Conservation (phyloP, 2,329 filamentous ascomycete species). For the Cercospora beticola region DNA sequence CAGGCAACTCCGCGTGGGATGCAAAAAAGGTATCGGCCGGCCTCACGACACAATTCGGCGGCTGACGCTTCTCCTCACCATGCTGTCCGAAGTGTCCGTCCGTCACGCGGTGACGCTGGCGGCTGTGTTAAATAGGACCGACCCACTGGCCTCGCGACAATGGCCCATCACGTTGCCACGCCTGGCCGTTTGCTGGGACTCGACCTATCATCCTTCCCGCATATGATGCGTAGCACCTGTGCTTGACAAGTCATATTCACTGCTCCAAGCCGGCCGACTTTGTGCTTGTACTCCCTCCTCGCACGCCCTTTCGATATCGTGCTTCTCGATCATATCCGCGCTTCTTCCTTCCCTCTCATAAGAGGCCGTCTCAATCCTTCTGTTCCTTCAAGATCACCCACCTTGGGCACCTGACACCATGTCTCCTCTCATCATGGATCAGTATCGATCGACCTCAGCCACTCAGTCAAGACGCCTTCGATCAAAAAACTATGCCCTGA, state of each 20-base stretch:
- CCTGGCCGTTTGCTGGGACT: conserved; percentile 9
- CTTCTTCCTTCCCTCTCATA: background rate
- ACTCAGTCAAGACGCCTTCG: conserved; percentile 23
- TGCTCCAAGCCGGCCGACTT: conserved; percentile 9
- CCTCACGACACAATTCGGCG: background rate
- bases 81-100: background rate
- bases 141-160: conserved; percentile 20
- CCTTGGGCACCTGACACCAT: background rate
- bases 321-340: conserved; percentile 18
- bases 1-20: background rate
- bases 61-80: conserved; percentile 1
- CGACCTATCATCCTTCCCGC: conserved; percentile 15
- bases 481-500: conserved; percentile 25
- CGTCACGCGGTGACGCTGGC: background rate
- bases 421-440: background rate
- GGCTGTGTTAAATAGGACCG: conserved; percentile 9
- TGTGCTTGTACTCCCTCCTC: conserved; percentile 8
- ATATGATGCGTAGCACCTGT: conserved; percentile 21
- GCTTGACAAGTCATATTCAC: conserved; percentile 14
- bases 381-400: background rate
- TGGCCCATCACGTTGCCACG: background rate
- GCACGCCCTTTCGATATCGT: background rate
- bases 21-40: background rate
- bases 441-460: conserved; percentile 13
- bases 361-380: conserved; percentile 4